Evolutionary conservation across 2,329 filamentous ascomycete species (phyloP).

Genomic region (Zalaria obscura): DNA sequence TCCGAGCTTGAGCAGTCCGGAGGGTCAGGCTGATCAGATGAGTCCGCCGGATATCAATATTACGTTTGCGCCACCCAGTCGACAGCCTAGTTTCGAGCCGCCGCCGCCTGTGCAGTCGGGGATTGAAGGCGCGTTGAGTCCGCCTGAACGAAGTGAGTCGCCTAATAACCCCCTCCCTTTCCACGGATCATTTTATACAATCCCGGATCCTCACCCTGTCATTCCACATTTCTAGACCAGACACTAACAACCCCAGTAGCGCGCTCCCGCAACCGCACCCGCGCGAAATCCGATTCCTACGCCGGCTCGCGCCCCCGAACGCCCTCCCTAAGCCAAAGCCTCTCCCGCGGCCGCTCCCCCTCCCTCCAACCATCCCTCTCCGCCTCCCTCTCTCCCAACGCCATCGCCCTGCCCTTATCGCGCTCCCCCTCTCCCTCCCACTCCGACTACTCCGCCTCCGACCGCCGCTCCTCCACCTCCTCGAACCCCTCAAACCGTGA

Average conservation of each 20-base stretch:
- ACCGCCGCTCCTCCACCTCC: constrained; percentile 35
- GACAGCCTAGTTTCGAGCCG: constrained; percentile 51
- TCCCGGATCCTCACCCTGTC: neutral
- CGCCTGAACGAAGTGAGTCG: constrained; percentile 51
- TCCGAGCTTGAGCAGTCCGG: constrained; percentile 27
- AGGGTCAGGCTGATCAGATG: constrained; percentile 56
- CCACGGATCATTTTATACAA: constrained; percentile 27
- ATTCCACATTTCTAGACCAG: constrained; percentile 10
- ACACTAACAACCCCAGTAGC: neutral
- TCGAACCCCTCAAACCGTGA: constrained; percentile 45
- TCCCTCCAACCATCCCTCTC: constrained; percentile 15
- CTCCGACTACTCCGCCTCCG: constrained; percentile 22
- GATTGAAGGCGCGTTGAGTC: constrained; percentile 68
- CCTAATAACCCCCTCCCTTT: constrained; percentile 9
- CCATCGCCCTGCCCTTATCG: constrained; percentile 21
- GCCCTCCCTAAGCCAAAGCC: constrained; percentile 14
- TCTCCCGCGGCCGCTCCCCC: constrained; percentile 19
- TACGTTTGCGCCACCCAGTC: constrained; percentile 68
- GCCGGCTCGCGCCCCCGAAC: constrained; percentile 32
- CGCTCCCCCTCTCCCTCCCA: constrained; percentile 32
- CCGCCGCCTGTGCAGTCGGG: constrained; percentile 42
- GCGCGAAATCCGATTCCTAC: constrained; percentile 47
- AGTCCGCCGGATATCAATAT: constrained; percentile 91
- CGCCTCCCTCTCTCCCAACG: constrained; percentile 27
- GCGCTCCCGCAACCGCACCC: constrained; percentile 33